A percentile compares a stretch with the other conserved stretches of the same genome.
These are phyloP conservation scores for Blastocystis hominis DNA, from an alignment of 352 stramenopile species.

Conservation along the genomic window DNA sequence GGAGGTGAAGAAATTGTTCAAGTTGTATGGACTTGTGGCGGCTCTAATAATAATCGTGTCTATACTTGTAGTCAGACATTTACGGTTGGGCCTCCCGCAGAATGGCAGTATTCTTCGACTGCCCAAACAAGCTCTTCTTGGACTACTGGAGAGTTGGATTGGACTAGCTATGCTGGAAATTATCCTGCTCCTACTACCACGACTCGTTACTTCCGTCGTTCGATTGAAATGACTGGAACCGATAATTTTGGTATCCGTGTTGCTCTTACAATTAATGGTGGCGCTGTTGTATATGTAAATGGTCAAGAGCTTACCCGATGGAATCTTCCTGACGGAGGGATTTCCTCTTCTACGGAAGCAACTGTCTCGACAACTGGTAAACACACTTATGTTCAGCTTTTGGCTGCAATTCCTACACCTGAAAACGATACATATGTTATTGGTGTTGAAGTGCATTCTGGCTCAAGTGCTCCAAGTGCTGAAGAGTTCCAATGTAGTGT, in stretches of 20 bases:
- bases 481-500: too few species aligned
- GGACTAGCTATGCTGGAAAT: background rate
- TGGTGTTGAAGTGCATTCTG: too few species aligned
- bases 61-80: background rate
- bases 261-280: slow-evolving; percentile 21
- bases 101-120: background rate
- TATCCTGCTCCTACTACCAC: slow-evolving; percentile 28
- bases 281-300: too few species aligned
- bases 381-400: too few species aligned
- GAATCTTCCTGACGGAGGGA: too few species aligned
- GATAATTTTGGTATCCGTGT: slow-evolving; percentile 2
- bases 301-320: too few species aligned
- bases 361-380: too few species aligned
- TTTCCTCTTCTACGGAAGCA: too few species aligned
- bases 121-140: background rate
- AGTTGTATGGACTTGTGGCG: background rate
- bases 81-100: background rate
- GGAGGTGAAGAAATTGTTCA: background rate
- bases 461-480: too few species aligned
- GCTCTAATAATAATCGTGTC: background rate
- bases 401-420: too few species aligned
- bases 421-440: too few species aligned
- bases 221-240: background rate
- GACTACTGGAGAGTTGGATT: slow-evolving; percentile 1
- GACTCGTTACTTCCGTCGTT: slow-evolving; percentile 49